Conservation (phyloP, 805 yeast species). For the Pichia sporocuriosa region DNA sequence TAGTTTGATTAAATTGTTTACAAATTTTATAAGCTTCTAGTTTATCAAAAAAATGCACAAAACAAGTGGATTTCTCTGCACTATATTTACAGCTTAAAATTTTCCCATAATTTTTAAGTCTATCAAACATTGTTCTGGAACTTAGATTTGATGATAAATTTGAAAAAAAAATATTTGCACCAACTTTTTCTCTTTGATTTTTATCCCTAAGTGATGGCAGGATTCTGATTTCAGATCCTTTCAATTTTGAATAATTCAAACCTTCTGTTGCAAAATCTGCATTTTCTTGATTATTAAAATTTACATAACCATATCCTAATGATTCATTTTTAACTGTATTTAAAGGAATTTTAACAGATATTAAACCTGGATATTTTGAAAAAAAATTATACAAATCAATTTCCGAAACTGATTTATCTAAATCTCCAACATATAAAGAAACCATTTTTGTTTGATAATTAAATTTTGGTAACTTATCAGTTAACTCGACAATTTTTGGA, state of each 20-base stretch:
- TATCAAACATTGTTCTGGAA: constrained; percentile 25
- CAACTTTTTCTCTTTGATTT: constrained; percentile 33
- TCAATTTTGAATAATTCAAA: constrained; percentile 42
- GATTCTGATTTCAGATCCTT: constrained; percentile 42
- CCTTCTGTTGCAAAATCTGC: constrained; percentile 52
- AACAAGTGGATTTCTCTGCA: constrained; percentile 26
- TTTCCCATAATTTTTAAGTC: constrained; percentile 23
- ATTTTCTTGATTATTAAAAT: constrained; percentile 43
- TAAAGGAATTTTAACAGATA: constrained; percentile 55
- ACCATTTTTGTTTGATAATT: constrained; percentile 9
- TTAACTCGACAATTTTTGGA: too few species aligned
- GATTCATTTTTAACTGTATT: constrained; percentile 49
- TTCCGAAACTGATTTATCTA: constrained; percentile 46
- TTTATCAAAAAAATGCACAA: constrained; percentile 35
- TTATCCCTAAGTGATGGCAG: constrained; percentile 49
- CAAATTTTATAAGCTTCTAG: constrained; percentile 33
- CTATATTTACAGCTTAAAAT: constrained; percentile 29
- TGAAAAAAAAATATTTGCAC: constrained; percentile 45
- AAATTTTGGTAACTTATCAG: background rate
- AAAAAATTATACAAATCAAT: constrained; percentile 40
- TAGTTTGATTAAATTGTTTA: constrained; percentile 19
- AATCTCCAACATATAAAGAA: constrained; percentile 58
- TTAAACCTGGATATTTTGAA: constrained; percentile 35
- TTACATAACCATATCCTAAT: constrained; percentile 69
- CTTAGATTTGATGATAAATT: constrained; percentile 35